Evolutionary conservation across 306 rosid species (phyloP).

Genomic region (Benincasa hispida): DNA sequence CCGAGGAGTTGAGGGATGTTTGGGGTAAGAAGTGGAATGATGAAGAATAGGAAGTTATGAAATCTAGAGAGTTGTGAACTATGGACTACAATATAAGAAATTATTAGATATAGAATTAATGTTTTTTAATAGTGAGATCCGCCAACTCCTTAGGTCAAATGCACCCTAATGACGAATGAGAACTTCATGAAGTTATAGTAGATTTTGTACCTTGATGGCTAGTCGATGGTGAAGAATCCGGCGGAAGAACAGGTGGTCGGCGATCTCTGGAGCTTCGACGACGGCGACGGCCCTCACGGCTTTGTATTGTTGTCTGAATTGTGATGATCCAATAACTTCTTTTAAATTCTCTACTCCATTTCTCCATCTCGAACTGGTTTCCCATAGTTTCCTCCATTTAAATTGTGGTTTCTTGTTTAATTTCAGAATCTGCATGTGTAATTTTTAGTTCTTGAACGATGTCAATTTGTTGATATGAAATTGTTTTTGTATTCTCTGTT

Average conservation of each 20-base stretch:
- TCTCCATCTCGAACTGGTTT: background rate
- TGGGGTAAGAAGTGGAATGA: too few species aligned
- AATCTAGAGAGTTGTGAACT: too few species aligned
- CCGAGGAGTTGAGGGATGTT: slow-evolving; percentile 81
- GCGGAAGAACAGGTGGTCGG: slow-evolving; percentile 48
- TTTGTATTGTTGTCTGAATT: background rate
- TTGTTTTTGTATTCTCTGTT: background rate
- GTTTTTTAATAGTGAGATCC: too few species aligned
- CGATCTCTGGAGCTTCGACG: slow-evolving; percentile 76
- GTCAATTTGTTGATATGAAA: background rate
- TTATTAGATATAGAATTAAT: too few species aligned
- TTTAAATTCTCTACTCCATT: background rate
- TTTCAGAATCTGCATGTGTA: background rate
- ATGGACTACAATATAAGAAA: too few species aligned
- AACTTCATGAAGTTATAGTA: slow-evolving; percentile 70
- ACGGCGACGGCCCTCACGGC: background rate
- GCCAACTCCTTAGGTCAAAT: too few species aligned
- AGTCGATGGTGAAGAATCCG: slow-evolving; percentile 28
- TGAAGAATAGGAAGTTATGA: too few species aligned
- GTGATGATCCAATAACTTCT: background rate
- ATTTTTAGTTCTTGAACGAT: background rate
- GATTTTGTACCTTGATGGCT: slow-evolving; percentile 69
- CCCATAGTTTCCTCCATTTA: background rate
- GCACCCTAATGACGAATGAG: slow-evolving; percentile 78
- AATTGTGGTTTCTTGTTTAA: background rate